Evolutionary conservation across 2,329 filamentous ascomycete species (phyloP), one percentile per base, ranked within the genome.

Genomic region (Pyrenochaeta sp.): DNA sequence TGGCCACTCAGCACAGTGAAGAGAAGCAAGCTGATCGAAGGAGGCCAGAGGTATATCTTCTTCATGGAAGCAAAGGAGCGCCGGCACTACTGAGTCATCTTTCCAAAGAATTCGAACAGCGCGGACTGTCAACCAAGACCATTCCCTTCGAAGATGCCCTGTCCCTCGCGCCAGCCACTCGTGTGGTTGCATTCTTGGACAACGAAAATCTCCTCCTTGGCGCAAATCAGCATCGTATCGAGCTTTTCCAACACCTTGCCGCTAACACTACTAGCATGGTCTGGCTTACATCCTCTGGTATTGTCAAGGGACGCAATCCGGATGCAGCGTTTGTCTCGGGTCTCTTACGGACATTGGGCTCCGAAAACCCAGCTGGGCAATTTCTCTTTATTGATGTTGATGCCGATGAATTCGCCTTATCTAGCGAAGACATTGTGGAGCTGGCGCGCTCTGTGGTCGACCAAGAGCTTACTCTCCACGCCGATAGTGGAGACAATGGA

Each of bases 381-480:
- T 48, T 46, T 22, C 18, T 48, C 4, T 47, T 46, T 4, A 36
- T 50, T 14, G 53, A 53, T 40, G 18, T 53, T 20, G 43, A 51
- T 35, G 32, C 36, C 7, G 27, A 44, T 4, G 22, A 45, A 24
- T 44, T 44, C 21, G 6, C 32, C 3, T 1, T 46, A 4, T 21
- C 38, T 3, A 11, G 10, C 10, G 39, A 27, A 7, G n/a, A 27
- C 7, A 8, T 37, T 17, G 39, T 23, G 29, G 34, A 53, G 9
- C 46, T 57, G 8, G 45, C 41, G 13, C 42, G 48, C 15, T 42
- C 22, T 32, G 26, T 56, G 10, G 46, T 41, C 17, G 41, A 58
- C 20, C 43, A 43, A 14, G 50, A 53, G 21, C 18, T 40, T 10
- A 22, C 31, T 14, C 44, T 58, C 10, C 43, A 48, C 8, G 20